Conservation (phyloP, 305 asterid species). For the Caryopteris hybrid region DNA sequence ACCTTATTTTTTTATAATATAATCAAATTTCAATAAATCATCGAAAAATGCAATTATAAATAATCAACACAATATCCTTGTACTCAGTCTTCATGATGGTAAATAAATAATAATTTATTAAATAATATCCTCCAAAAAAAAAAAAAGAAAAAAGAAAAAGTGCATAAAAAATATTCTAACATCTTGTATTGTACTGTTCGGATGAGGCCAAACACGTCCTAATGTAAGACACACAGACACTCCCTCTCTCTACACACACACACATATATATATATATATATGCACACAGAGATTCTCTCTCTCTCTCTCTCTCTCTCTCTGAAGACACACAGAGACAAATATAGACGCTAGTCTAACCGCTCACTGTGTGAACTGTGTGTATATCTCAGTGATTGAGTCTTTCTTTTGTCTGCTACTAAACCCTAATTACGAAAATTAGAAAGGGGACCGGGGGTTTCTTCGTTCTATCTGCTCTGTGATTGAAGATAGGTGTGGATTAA, state of each 20-base stretch:
- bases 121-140: too few species aligned
- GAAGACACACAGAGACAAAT: conserved; percentile 12
- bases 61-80: too few species aligned
- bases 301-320: conserved; percentile 4
- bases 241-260: neutral
- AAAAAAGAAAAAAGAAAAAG: neutral
- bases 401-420: conserved; percentile 29
- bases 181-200: neutral
- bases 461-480: conserved; percentile 1
- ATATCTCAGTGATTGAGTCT: conserved; percentile 20
- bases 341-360: conserved; percentile 22
- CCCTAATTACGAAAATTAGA: conserved; percentile 21
- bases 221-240: neutral
- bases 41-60: too few species aligned
- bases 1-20: too few species aligned
- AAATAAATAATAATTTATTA: too few species aligned
- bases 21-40: too few species aligned
- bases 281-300: neutral
- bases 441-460: neutral
- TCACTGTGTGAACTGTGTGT: conserved; percentile 23
- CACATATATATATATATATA: neutral
- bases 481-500: conserved; percentile 13
- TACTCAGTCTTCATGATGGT: too few species aligned
- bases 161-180: neutral
- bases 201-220: conserved; percentile 10